Conservation (phyloP, 2,329 filamentous ascomycete species). For the Nannizzia gypsea region DNA sequence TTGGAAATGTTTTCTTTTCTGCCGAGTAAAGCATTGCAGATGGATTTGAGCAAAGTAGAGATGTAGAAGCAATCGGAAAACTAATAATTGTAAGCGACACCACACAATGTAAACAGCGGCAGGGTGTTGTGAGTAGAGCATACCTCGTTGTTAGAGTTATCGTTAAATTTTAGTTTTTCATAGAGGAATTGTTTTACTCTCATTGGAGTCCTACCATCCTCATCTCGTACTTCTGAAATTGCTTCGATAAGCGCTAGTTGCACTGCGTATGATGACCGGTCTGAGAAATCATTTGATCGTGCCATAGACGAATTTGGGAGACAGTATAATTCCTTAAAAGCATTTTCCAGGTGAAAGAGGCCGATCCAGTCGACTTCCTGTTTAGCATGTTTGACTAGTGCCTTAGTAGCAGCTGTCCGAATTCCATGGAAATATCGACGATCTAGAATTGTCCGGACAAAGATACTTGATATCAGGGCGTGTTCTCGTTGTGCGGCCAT, state of each 20-base stretch:
- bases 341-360: constrained; percentile 68
- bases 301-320: constrained; percentile 66
- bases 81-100: constrained; percentile 22
- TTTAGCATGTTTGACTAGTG: constrained; percentile 64
- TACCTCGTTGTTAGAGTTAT: constrained; percentile 72
- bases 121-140: constrained; percentile 12
- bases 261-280: constrained; percentile 73
- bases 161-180: constrained; percentile 83
- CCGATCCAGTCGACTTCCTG: constrained; percentile 64
- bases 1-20: constrained; percentile 27
- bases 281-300: constrained; percentile 78
- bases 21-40: constrained; percentile 45
- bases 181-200: constrained; percentile 73
- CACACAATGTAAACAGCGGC: neutral
- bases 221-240: constrained; percentile 65
- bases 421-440: constrained; percentile 88
- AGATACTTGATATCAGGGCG: constrained; percentile 74
- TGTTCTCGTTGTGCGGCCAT: constrained; percentile 57
- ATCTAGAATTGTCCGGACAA: constrained; percentile 83
- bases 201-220: constrained; percentile 63
- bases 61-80: constrained; percentile 88
- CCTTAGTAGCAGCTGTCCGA: constrained; percentile 68
- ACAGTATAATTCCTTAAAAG: constrained; percentile 83
- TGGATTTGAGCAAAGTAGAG: constrained; percentile 58
- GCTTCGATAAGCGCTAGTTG: constrained; percentile 73